phyloP scores from a whole-genome alignment of 768 basidiomycete species.

The Leccinum boreale region DNA sequence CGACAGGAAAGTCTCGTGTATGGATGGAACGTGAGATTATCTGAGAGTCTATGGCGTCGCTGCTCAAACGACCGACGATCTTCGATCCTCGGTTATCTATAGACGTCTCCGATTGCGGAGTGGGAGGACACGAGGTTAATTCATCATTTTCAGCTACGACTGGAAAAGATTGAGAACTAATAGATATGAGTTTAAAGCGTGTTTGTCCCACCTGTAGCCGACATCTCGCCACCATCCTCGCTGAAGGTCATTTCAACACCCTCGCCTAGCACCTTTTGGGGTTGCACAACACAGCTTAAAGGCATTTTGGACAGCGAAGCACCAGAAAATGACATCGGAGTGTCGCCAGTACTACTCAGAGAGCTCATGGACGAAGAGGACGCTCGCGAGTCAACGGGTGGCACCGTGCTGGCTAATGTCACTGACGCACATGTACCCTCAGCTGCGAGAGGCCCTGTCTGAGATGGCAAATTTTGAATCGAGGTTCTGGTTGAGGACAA shows the following conservation, averaged over 20 bases:
- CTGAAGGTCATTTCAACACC: background rate
- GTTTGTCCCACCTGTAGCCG: background rate
- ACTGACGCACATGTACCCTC: background rate
- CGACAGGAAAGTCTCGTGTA: background rate
- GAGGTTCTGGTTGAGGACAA: background rate
- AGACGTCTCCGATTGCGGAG: background rate
- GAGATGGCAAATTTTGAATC: background rate
- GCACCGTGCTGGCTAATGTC: background rate
- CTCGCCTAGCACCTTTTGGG: background rate
- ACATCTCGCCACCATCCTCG: background rate
- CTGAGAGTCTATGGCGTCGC: background rate
- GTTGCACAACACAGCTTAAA: background rate
- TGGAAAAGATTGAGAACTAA: background rate
- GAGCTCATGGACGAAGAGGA: background rate
- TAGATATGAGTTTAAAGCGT: background rate
- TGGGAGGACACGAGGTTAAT: conserved; percentile 4
- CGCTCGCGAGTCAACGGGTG: background rate
- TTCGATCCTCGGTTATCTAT: background rate
- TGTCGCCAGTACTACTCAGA: background rate
- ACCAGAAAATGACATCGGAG: background rate
- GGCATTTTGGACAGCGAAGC: background rate
- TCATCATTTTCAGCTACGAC: background rate
- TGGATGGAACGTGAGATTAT: background rate
- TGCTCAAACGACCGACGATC: background rate
- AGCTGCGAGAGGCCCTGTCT: background rate